These are phyloP conservation scores for Populus hybrid DNA, from an alignment of 441 rosid genomes.

Conservation along the genomic window DNA sequence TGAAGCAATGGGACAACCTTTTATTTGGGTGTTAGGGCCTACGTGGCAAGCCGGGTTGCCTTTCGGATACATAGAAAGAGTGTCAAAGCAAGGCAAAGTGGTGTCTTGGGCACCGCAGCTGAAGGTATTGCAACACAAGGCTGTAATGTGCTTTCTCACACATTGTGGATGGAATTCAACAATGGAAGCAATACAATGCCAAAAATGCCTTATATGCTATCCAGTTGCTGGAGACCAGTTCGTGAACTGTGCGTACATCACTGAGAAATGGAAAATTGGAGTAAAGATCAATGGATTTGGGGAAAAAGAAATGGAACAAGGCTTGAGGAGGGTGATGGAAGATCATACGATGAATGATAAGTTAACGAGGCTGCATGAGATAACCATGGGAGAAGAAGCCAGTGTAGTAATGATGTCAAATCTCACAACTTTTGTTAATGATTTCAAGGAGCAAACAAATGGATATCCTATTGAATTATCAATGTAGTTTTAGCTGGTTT, in stretches of 20 bases:
- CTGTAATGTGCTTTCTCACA: slow-evolving; percentile 54
- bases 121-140: slow-evolving; percentile 42
- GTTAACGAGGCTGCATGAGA: slow-evolving; percentile 34
- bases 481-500: not conserved
- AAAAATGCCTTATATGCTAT: slow-evolving; percentile 49
- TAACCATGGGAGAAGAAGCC: slow-evolving; percentile 41
- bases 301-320: slow-evolving; percentile 47
- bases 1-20: slow-evolving; percentile 43
- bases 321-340: slow-evolving; percentile 42
- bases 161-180: slow-evolving; percentile 93
- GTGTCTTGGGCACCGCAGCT: slow-evolving; percentile 74
- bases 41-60: slow-evolving; percentile 61
- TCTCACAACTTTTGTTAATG: slow-evolving; percentile 29
- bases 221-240: slow-evolving; percentile 80
- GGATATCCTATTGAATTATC: not conserved
- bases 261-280: slow-evolving; percentile 67
- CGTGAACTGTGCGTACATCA: slow-evolving; percentile 62
- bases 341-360: slow-evolving; percentile 42
- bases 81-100: slow-evolving; percentile 43
- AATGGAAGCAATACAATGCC: slow-evolving; percentile 59
- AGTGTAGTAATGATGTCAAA: slow-evolving; percentile 20
- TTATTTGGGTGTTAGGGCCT: slow-evolving; percentile 54
- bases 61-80: slow-evolving; percentile 35
- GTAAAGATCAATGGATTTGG: slow-evolving; percentile 47
- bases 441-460: slow-evolving; percentile 8